Evolutionary conservation across 2,329 filamentous ascomycete species (phyloP).

Genomic region (Aspergillus aculeatinus): DNA sequence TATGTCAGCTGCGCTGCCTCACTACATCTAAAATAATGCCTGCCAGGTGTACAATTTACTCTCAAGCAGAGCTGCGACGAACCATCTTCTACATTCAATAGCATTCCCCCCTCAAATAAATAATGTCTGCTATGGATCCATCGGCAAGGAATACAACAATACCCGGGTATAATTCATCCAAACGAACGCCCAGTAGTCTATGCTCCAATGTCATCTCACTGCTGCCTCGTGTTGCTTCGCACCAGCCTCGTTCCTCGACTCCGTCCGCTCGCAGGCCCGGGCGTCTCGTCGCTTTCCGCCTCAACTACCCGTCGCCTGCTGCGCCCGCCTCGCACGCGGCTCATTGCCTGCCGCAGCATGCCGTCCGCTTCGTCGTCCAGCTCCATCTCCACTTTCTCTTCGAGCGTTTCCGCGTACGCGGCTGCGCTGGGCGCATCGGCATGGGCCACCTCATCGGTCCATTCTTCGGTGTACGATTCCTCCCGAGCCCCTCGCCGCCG

Average conservation of each 20-base stretch:
- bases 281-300: conserved; percentile 26
- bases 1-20: no score
- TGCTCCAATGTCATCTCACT: conserved; percentile 4
- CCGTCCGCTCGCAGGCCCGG: conserved; percentile 18
- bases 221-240: conserved; percentile 13
- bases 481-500: conserved; percentile 26
- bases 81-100: no score
- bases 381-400: conserved; percentile 41
- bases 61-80: no score
- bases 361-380: conserved; percentile 46
- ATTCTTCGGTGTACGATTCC: conserved; percentile 30
- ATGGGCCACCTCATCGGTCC: conserved; percentile 40
- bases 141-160: background rate
- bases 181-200: conserved; percentile 7
- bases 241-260: conserved; percentile 21
- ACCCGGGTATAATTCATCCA: conserved; percentile 7
- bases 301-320: conserved; percentile 9
- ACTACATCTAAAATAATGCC: no score
- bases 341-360: conserved; percentile 40
- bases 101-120: background rate
- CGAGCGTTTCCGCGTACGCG: conserved; percentile 21
- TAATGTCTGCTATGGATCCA: background rate
- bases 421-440: conserved; percentile 19
- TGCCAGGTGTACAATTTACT: no score
- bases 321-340: conserved; percentile 30